Conservation (phyloP, 768 basidiomycete species). For the Obba rivulosa region DNA sequence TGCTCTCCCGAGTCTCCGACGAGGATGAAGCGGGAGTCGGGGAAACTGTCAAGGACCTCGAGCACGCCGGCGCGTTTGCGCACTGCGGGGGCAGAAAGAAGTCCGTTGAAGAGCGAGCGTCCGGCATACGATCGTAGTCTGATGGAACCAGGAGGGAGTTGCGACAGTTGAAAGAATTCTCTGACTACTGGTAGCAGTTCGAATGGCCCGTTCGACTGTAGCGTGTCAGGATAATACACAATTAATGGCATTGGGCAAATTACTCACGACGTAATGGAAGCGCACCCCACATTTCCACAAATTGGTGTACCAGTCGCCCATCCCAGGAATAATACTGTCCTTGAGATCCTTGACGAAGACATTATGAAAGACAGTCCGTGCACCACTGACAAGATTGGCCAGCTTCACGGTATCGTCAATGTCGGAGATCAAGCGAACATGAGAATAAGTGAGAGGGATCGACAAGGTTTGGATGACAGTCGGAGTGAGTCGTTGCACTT, state of each 20-base stretch:
- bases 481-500: not conserved
- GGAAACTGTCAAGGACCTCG: constrained; percentile 75
- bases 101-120: constrained; percentile 74
- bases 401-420: constrained; percentile 91
- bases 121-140: constrained; percentile 83
- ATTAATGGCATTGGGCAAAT: constrained; percentile 5
- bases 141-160: constrained; percentile 72
- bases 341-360: constrained; percentile 84
- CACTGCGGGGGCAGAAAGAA: constrained; percentile 75
- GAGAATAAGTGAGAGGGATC: constrained; percentile 49
- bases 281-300: constrained; percentile 69
- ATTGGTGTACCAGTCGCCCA: constrained; percentile 70
- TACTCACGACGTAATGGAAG: constrained; percentile 86
- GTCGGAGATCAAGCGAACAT: constrained; percentile 82
- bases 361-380: constrained; percentile 80
- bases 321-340: constrained; percentile 76
- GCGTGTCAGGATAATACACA: not conserved
- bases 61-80: constrained; percentile 78
- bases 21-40: constrained; percentile 70
- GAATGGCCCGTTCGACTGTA: constrained; percentile 82
- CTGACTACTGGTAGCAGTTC: constrained; percentile 76
- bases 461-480: constrained; percentile 17
- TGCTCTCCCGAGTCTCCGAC: constrained; percentile 95
- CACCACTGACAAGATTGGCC: constrained; percentile 73
- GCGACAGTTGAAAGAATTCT: constrained; percentile 67